phyloP scores from a whole-genome alignment of 1,284 basidiomycete species.

The Thelephora terrestris region DNA sequence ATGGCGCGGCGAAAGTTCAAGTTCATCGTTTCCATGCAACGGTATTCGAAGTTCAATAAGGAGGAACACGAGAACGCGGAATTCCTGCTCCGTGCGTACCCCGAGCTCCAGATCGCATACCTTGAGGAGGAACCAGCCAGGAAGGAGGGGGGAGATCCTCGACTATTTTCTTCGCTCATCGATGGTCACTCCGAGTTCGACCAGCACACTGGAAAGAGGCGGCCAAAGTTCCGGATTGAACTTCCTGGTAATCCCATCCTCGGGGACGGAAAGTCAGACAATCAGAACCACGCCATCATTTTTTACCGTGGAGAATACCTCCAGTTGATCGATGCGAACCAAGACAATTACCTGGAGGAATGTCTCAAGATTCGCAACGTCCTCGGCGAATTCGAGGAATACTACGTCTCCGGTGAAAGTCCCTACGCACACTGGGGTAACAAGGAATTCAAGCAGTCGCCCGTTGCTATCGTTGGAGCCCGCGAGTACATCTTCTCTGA shows the following conservation, averaged over 20 bases:
- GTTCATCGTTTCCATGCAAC: conserved; percentile 98
- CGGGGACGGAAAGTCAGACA: conserved; percentile 98
- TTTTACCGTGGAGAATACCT: conserved; percentile 99
- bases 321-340: conserved; percentile 98
- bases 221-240: conserved; percentile 98
- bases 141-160: conserved; percentile 92
- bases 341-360: conserved; percentile 99
- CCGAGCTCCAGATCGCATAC: conserved; percentile 97
- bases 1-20: conserved; percentile 99
- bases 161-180: conserved; percentile 93
- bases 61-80: conserved; percentile 99
- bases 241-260: conserved; percentile 98
- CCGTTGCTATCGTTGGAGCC: conserved; percentile 96
- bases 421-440: conserved; percentile 87
- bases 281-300: conserved; percentile 99
- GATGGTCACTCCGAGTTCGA: conserved; percentile 97
- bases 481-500: conserved; percentile 99
- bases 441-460: conserved; percentile 79
- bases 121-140: conserved; percentile 91
- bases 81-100: conserved; percentile 96
- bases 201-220: conserved; percentile 78
- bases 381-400: conserved; percentile 98
- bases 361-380: conserved; percentile 98
- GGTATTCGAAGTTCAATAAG: conserved; percentile 99
- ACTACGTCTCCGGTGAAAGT: conserved; percentile 74